Base-by-base conservation (phyloP, 139 green algal species). In the Volvox africanus region DNA sequence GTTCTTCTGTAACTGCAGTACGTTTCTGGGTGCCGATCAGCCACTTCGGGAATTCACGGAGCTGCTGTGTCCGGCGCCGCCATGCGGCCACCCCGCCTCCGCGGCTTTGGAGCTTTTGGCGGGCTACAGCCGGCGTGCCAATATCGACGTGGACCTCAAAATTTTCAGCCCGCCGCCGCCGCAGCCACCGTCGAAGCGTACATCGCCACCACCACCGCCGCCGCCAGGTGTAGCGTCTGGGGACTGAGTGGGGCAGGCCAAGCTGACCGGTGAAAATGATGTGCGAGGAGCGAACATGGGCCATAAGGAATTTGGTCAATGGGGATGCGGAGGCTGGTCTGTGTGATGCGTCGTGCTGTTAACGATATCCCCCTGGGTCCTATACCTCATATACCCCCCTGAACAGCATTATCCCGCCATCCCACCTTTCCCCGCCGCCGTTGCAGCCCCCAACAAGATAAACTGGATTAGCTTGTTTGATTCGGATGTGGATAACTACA, bases 81-180 rank as follows among this genome's bases (percentile, higher is more conserved):
- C 71, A 0, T 89, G 85, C 44, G n/a, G 50, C 85, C 22, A n/a
- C 32, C 83, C 83, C 36, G 83, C 83, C 16, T 36, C 83, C 14
- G 14, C 83, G 11, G 83, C 83, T 26, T 35, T 89, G 36, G 67
- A 82, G 14, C n/a, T 89, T 50, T 55, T 89, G 69, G 12, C 44
- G 0, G 50, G 71, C 28, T 89, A 37, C 85, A 89, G 71, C 28
- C 85, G 85, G 0, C 71, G 71, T 26, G 44, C 71, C 5, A 55
- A 82, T 44, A 75, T 89, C n/a, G 50, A 89, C 71, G 71, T 75
- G 5, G 85, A 83, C 50, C n/a, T 73, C 9, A 75, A 82, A 30
- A 22, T 89, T 22, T 89, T 71, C 50, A 73, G 44, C 13, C 85
- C 85, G 85, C 85, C 85, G 69, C 85, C 85, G 28, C 85, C 85